A percentile compares a stretch with the other conserved stretches of the same genome.
phyloP scores from a whole-genome alignment of 345 rosid species.

The Clausena lansium region DNA sequence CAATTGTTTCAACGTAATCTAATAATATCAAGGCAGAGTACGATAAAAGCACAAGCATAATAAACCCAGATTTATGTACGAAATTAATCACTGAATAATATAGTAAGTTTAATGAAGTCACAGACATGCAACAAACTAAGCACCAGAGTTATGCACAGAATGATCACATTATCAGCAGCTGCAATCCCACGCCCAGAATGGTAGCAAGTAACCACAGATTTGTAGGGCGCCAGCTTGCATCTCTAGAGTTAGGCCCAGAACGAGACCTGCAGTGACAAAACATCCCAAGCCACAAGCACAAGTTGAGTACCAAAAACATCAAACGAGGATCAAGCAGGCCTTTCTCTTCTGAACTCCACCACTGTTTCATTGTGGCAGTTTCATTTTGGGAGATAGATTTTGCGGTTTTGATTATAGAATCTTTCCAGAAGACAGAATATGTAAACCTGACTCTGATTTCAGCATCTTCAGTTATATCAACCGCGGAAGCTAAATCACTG shows the following conservation, averaged over 20 bases:
- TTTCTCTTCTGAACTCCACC: background rate
- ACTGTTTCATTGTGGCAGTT: background rate
- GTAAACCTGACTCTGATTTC: background rate
- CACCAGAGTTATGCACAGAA: background rate
- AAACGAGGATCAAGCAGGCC: no score
- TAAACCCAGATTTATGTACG: background rate
- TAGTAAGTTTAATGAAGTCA: background rate
- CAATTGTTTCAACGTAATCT: no score
- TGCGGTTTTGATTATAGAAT: background rate
- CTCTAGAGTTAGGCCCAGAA: constrained; percentile 4
- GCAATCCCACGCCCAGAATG: constrained; percentile 4
- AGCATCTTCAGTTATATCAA: background rate
- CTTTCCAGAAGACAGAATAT: background rate
- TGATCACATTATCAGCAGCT: background rate
- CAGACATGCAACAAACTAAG: no score
- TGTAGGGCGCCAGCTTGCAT: background rate
- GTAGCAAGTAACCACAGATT: background rate
- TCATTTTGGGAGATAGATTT: background rate
- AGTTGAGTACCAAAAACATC: background rate
- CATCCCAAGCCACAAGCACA: background rate
- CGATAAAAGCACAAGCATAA: no score
- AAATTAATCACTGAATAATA: no score
- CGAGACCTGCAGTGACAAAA: background rate
- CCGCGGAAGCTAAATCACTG: background rate
- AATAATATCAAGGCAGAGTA: no score